phyloP scores from a whole-genome alignment of 371 early-diverging fungal genomes.

The Capillidium rhysosporum region DNA sequence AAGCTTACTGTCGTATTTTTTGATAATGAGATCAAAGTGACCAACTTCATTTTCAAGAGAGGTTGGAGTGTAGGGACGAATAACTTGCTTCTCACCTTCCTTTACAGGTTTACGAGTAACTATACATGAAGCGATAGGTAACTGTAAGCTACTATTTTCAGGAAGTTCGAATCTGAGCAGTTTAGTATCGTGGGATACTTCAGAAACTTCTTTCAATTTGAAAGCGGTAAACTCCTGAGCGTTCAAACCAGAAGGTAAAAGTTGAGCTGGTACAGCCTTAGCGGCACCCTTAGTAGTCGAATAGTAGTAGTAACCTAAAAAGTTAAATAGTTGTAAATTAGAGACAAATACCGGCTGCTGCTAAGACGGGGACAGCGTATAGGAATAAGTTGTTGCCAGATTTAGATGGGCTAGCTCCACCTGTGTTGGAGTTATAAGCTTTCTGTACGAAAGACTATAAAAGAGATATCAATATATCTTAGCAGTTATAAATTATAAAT shows the following conservation, averaged over 20 bases:
- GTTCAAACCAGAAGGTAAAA: constrained; percentile 15
- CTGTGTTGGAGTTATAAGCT: background rate
- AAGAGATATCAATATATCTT: too few species aligned
- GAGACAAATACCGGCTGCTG: background rate
- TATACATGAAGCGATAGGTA: constrained; percentile 65
- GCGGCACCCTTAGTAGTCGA: background rate
- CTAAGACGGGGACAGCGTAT: background rate
- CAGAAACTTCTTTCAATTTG: constrained; percentile 33
- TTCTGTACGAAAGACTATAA: background rate
- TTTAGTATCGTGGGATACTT: constrained; percentile 57
- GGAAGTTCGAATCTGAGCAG: constrained; percentile 63
- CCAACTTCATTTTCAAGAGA: constrained; percentile 43
- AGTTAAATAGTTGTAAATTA: background rate
- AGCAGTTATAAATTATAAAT: too few species aligned
- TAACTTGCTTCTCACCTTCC: constrained; percentile 38
- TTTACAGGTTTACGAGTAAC: constrained; percentile 44
- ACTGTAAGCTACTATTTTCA: constrained; percentile 33
- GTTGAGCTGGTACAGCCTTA: background rate
- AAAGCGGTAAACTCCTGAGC: constrained; percentile 44
- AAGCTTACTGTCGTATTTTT: constrained; percentile 30
- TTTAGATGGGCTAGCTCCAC: background rate
- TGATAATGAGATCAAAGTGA: constrained; percentile 75
- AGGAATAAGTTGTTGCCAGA: background rate
- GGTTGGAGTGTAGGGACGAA: constrained; percentile 86
- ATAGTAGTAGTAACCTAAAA: background rate